Base-by-base conservation (phyloP, 2,329 filamentous ascomycete species). In the Fusarium sulawesiense region DNA sequence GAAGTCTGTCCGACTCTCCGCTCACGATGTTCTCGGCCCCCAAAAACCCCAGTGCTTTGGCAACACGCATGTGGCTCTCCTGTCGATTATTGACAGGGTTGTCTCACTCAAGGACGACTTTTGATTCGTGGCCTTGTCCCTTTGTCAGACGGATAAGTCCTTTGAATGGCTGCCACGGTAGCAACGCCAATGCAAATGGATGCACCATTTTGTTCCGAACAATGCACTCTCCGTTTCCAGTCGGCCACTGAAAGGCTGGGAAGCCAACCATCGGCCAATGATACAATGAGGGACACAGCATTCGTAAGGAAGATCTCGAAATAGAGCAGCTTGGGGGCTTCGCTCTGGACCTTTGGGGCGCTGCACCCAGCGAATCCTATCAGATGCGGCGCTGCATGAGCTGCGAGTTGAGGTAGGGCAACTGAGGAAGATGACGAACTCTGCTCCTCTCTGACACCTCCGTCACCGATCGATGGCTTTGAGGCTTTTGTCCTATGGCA, bases 91-190 rank as follows among this genome's bases (percentile, higher is more conserved):
- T 27, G 60, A 60, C 68, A 61, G 62, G 60, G 49, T 57, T 70
- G 41, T 53, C 53, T 37, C 46, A 23, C 34, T n/a, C 50, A 46
- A 49, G 21, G 16, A 44, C 37, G 37, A 44, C 20, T 16, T 40
- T 49, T 65, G 46, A 75, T 75, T 75, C 69, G 73, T 72, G 69
- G 73, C 73, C 72, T 72, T 71, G 73, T 67, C 53, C 55, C 44
- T 42, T 66, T 41, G 29, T 59, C 47, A 60, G 68, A 56, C 57
- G 48, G 50, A 60, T 60, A 49, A 59, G 66, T 56, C 64, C 54
- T 63, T 55, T 71, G 47, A 66, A 59, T 68, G 66, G 69, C 70
- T 66, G 68, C 68, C 61, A 66, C 60, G 59, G 66, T 60, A 64
- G 68, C 70, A 73, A 64, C 57, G 47, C 66, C 70, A 68, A 73